Conservation (phyloP, 2,329 filamentous ascomycete genomes). For the Fusarium abutilonis region DNA sequence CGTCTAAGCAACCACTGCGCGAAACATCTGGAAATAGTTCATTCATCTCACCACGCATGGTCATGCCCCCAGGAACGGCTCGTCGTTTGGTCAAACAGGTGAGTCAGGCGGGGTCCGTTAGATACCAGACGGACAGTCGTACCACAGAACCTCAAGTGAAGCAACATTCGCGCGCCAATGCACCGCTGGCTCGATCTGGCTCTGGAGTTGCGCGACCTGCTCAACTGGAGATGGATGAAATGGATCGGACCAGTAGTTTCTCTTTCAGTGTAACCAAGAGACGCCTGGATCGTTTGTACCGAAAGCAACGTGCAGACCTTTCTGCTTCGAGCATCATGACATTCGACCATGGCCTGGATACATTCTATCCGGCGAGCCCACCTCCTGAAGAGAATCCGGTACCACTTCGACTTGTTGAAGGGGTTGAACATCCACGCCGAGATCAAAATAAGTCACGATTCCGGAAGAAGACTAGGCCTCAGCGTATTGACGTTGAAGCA, state of each 20-base stretch:
- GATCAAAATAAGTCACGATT: slow-evolving; percentile 46
- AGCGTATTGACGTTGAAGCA: slow-evolving; percentile 59
- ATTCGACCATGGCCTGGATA: slow-evolving; percentile 27
- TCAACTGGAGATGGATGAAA: slow-evolving; percentile 63
- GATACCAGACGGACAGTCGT: slow-evolving; percentile 33
- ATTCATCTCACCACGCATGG: slow-evolving; percentile 5
- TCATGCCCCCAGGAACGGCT: slow-evolving; percentile 11
- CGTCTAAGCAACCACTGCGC: slow-evolving; percentile 26
- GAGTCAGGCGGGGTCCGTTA: slow-evolving; percentile 43
- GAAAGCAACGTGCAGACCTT: slow-evolving; percentile 49
- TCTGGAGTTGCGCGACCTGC: slow-evolving; percentile 56
- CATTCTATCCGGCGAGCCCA: slow-evolving; percentile 34
- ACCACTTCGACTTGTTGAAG: slow-evolving; percentile 33
- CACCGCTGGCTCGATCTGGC: slow-evolving; percentile 16
- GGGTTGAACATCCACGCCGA: slow-evolving; percentile 3
- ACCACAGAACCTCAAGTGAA: neutral
- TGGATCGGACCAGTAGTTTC: slow-evolving; percentile 47
- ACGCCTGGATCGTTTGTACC: slow-evolving; percentile 65
- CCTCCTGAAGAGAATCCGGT: slow-evolving; percentile 40
- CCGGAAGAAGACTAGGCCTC: slow-evolving; percentile 58
- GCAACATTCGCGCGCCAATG: slow-evolving; percentile 7
- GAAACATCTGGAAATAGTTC: slow-evolving; percentile 42
- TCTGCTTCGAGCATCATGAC: slow-evolving; percentile 33
- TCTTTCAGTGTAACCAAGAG: slow-evolving; percentile 64
- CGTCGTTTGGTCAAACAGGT: slow-evolving; percentile 48